Percentiles rank a stretch among this genome's conserved stretches.
Conservation (phyloP, 306 rosid genomes). For the Castanospermum australe region DNA sequence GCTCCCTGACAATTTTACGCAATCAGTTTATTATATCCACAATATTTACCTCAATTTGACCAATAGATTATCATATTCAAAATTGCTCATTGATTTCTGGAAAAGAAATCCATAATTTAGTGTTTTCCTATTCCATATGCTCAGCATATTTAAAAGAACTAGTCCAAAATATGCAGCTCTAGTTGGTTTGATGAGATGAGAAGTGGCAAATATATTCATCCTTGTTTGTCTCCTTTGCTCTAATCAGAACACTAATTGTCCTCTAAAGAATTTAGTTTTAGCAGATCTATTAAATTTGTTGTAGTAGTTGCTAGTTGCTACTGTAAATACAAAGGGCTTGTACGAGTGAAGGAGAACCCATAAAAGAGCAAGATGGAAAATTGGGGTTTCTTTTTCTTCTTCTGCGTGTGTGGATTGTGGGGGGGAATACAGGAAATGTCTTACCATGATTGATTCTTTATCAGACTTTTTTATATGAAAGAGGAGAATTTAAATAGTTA, state of each 20-base stretch:
- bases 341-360: background rate
- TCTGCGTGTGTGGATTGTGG: background rate
- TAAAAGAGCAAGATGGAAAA: background rate
- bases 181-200: background rate
- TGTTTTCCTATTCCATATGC: background rate
- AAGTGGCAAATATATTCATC: background rate
- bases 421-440: background rate
- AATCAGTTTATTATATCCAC: background rate
- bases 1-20: constrained; percentile 67
- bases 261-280: background rate
- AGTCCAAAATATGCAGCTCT: background rate
- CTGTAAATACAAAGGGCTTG: background rate
- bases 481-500: background rate
- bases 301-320: background rate
- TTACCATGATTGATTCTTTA: background rate
- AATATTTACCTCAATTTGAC: background rate
- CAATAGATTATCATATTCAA: background rate
- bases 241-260: constrained; percentile 15
- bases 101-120: background rate
- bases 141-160: background rate
- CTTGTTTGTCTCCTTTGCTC: background rate
- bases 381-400: background rate
- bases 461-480: background rate
- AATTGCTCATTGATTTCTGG: background rate
- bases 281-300: background rate